Conservation (phyloP, 805 yeast species). For the Yamadazyma tumulicola region DNA sequence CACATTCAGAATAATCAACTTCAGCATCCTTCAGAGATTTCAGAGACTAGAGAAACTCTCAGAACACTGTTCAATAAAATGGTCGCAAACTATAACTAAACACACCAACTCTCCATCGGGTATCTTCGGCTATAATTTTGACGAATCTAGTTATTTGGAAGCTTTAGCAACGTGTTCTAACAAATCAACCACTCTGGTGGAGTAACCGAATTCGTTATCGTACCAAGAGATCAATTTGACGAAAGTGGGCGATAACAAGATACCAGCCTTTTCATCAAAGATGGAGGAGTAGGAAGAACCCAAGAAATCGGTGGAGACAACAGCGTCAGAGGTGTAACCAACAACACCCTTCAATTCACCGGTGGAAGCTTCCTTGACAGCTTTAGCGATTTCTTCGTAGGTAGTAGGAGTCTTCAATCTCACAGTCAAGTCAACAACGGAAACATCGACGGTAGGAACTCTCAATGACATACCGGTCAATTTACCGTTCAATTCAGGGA, state of each 20-base stretch:
- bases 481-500: conserved; percentile 35
- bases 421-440: conserved; percentile 35
- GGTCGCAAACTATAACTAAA: no score
- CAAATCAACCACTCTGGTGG: conserved; percentile 35
- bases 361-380: conserved; percentile 28
- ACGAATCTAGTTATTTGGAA: conserved; percentile 1
- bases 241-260: conserved; percentile 32
- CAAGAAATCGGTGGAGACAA: conserved; percentile 32
- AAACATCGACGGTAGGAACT: conserved; percentile 35
- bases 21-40: no score
- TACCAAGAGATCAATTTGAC: conserved; percentile 36
- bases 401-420: conserved; percentile 28
- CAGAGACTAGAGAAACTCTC: no score
- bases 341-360: conserved; percentile 32
- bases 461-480: conserved; percentile 35
- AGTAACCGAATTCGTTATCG: conserved; percentile 36
- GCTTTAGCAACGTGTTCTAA: conserved; percentile 26
- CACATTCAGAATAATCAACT: no score
- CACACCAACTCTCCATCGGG: no score
- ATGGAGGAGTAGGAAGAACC: conserved; percentile 27
- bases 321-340: conserved; percentile 35
- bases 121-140: background rate
- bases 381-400: conserved; percentile 31
- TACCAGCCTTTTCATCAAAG: conserved; percentile 34
- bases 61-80: no score